Evolutionary conservation across 2,329 filamentous ascomycete genomes (phyloP).

Genomic region (Arthrobotrys iridis): DNA sequence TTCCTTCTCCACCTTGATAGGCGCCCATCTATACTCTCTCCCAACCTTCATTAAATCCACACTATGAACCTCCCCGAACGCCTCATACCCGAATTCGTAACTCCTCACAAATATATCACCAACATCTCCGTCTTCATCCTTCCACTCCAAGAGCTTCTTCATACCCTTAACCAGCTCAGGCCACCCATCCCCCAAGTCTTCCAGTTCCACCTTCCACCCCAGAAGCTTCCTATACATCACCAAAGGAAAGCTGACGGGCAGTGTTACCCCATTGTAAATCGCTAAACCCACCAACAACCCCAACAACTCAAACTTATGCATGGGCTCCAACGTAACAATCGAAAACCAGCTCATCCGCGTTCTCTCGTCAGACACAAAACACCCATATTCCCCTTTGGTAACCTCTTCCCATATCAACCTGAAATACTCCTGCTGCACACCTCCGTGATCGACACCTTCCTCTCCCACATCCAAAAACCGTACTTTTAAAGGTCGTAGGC

Average conservation of each 20-base stretch:
- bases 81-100: constrained; percentile 81
- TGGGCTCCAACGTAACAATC: constrained; percentile 79
- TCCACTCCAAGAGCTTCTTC: constrained; percentile 77
- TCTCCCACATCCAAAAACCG: constrained; percentile 84
- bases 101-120: constrained; percentile 84
- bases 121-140: constrained; percentile 76
- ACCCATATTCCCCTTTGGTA: constrained; percentile 78
- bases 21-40: constrained; percentile 46
- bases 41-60: constrained; percentile 66
- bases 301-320: constrained; percentile 90
- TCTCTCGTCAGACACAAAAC: constrained; percentile 79
- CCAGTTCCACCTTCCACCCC: constrained; percentile 72
- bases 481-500: constrained; percentile 86
- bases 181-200: constrained; percentile 88
- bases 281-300: constrained; percentile 89
- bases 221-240: constrained; percentile 85
- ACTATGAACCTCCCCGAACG: constrained; percentile 67
- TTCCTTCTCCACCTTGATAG: constrained; percentile 40
- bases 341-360: constrained; percentile 89
- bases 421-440: constrained; percentile 97
- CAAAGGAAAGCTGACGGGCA: constrained; percentile 87
- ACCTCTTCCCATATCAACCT: constrained; percentile 82
- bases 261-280: constrained; percentile 88
- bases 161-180: constrained; percentile 80
- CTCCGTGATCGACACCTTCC: constrained; percentile 90